phyloP scores from a whole-genome alignment of 2,329 filamentous ascomycete species.

The Hypoxylon sp. region DNA sequence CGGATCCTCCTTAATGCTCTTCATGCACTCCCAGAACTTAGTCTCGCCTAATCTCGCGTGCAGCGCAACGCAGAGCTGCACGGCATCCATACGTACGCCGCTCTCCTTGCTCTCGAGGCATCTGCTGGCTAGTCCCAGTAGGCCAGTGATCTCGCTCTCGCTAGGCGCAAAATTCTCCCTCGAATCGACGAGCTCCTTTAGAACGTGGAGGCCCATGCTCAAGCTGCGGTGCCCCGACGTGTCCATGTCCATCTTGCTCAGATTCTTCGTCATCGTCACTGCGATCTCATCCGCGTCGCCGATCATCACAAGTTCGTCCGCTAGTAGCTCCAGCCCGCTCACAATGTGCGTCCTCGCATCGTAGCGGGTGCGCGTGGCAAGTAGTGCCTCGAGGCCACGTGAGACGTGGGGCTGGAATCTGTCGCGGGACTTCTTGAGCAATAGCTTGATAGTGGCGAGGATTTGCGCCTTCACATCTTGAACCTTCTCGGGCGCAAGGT shows the following conservation, averaged over 20 bases:
- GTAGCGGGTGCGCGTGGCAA: conserved; percentile 74
- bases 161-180: conserved; percentile 63
- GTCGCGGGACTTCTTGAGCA: conserved; percentile 76
- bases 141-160: conserved; percentile 64
- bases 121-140: conserved; percentile 65
- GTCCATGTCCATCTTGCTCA: conserved; percentile 61
- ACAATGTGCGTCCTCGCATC: conserved; percentile 79
- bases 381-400: conserved; percentile 74
- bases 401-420: conserved; percentile 77
- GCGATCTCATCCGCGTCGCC: conserved; percentile 73
- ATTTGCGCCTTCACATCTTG: conserved; percentile 82
- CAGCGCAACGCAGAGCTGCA: conserved; percentile 81
- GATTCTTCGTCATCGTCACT: conserved; percentile 64
- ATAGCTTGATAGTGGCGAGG: conserved; percentile 78
- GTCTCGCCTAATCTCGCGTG: conserved; percentile 72
- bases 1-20: conserved; percentile 75
- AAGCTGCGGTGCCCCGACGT: conserved; percentile 64
- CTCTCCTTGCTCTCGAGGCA: conserved; percentile 73
- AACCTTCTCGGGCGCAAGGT: conserved; percentile 72
- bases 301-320: conserved; percentile 77
- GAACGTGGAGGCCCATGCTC: conserved; percentile 74
- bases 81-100: conserved; percentile 79
- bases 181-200: conserved; percentile 69
- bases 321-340: conserved; percentile 78
- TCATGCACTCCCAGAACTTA: conserved; percentile 77